Evolutionary conservation across 306 rosid genomes (phyloP).

Genomic region (Senna tora): DNA sequence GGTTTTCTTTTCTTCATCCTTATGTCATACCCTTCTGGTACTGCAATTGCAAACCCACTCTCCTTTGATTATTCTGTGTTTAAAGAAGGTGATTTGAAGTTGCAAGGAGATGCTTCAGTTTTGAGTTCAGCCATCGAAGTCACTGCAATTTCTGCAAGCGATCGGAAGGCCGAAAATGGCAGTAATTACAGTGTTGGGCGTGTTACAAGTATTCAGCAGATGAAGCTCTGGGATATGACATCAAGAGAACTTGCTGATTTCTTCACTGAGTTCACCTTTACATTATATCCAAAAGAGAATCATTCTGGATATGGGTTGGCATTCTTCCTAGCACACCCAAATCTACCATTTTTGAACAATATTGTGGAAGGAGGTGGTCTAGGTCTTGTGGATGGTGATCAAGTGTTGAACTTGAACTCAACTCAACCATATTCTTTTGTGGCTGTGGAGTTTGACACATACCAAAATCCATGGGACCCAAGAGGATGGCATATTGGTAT

Average conservation of each 20-base stretch:
- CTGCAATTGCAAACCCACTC: neutral
- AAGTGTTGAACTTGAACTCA: neutral
- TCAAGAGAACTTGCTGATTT: conserved; percentile 33
- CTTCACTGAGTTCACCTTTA: conserved; percentile 39
- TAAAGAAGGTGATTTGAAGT: neutral
- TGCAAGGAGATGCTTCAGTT: conserved; percentile 8
- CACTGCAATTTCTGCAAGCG: too few relatives aligned
- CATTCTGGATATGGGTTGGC: neutral
- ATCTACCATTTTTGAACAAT: neutral
- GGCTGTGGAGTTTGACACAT: conserved; percentile 46
- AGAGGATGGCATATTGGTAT: neutral
- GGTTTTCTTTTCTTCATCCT: too few relatives aligned
- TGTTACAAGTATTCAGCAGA: neutral
- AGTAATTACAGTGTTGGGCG: neutral
- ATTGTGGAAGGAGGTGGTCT: neutral
- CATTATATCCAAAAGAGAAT: neutral
- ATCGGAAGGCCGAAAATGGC: neutral
- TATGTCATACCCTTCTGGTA: too few relatives aligned
- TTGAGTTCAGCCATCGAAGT: neutral
- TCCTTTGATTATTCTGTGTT: conserved; percentile 20
- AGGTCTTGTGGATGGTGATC: conserved; percentile 11
- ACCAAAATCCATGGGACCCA: conserved; percentile 15
- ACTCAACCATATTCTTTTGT: conserved; percentile 13
- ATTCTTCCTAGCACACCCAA: conserved; percentile 30
- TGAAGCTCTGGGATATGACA: conserved; percentile 40